Conservation (phyloP, 2,329 filamentous ascomycete species). For the Diaporthe australafricana region DNA sequence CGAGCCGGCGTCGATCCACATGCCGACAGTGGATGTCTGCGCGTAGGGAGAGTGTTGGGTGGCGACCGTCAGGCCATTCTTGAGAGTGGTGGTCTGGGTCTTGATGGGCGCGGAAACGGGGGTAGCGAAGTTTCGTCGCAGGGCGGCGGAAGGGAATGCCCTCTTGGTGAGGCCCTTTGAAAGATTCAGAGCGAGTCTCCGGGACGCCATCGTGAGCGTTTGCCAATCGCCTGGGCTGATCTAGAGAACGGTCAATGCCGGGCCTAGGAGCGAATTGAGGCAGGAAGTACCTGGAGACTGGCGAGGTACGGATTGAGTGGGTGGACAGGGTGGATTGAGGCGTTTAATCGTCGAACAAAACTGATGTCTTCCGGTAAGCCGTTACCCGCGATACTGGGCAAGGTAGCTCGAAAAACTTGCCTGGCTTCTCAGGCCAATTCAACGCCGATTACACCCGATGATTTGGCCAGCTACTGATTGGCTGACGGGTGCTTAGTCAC, state of each 20-base stretch:
- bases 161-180: constrained; percentile 88
- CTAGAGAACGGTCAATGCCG: constrained; percentile 28
- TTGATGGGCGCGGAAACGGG: constrained; percentile 78
- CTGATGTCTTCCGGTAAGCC: constrained; percentile 35
- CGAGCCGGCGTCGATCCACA: constrained; percentile 99
- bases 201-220: constrained; percentile 84
- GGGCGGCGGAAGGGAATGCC: constrained; percentile 81
- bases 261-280: constrained; percentile 13
- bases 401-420: constrained; percentile 32
- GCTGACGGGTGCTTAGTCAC: constrained; percentile 6
- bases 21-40: constrained; percentile 97
- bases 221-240: constrained; percentile 33
- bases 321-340: constrained; percentile 32
- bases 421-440: constrained; percentile 29
- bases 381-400: constrained; percentile 16
- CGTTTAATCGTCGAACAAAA: constrained; percentile 36
- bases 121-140: constrained; percentile 90
- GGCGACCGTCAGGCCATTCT: constrained; percentile 97
- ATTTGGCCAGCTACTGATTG: constrained; percentile 29
- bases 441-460: constrained; percentile 25
- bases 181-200: constrained; percentile 96
- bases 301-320: constrained; percentile 18
- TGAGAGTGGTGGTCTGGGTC: constrained; percentile 95
- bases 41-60: constrained; percentile 98
- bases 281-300: constrained; percentile 31